Conservation (phyloP, 768 basidiomycete genomes). For the Trametes gibbosa region DNA sequence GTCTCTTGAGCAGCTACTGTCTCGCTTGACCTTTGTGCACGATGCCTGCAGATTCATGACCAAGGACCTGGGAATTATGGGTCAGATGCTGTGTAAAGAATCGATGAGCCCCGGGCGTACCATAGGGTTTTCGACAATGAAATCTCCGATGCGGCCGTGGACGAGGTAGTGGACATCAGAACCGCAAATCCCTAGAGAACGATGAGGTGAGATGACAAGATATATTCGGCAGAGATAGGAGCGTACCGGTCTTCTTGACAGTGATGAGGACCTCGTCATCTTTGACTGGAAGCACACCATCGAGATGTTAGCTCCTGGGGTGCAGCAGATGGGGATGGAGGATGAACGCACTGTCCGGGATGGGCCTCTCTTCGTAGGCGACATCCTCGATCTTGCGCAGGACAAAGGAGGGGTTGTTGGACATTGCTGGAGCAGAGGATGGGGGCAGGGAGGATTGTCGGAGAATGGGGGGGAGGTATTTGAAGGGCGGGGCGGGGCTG, state of each 20-base stretch:
- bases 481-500: slow-evolving; percentile 11
- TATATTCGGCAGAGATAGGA: background rate
- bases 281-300: slow-evolving; percentile 43
- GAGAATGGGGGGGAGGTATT: slow-evolving; percentile 10
- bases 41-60: slow-evolving; percentile 89
- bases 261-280: slow-evolving; percentile 81
- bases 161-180: slow-evolving; percentile 85
- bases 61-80: slow-evolving; percentile 66
- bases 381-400: slow-evolving; percentile 67
- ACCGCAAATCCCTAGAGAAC: slow-evolving; percentile 74
- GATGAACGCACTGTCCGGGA: slow-evolving; percentile 56
- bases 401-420: slow-evolving; percentile 79
- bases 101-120: slow-evolving; percentile 32
- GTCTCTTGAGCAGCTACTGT: background rate
- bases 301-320: background rate
- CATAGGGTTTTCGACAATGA: slow-evolving; percentile 79
- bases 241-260: slow-evolving; percentile 86
- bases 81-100: background rate
- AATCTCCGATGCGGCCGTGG: slow-evolving; percentile 79
- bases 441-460: slow-evolving; percentile 8
- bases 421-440: slow-evolving; percentile 40
- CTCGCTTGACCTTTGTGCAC: slow-evolving; percentile 54
- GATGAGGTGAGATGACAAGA: background rate
- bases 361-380: slow-evolving; percentile 68
- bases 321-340: background rate